Evolutionary conservation across 2,329 filamentous ascomycete species (phyloP).

Genomic region (Aspergillus flavus): DNA sequence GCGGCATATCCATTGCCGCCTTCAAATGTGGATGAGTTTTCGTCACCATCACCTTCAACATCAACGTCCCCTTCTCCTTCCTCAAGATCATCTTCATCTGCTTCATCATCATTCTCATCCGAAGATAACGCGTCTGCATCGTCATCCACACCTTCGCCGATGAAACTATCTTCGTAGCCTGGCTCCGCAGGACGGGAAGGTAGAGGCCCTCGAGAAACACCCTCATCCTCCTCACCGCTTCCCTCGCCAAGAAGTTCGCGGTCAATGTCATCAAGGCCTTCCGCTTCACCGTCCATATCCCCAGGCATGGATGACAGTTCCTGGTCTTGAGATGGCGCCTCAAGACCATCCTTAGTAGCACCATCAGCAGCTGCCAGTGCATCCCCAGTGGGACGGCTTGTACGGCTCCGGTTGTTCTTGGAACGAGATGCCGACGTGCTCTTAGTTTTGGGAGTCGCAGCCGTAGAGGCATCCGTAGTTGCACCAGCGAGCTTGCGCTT

Average conservation of each 20-base stretch:
- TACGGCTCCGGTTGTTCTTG: conserved; percentile 30
- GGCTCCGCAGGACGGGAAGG: conserved; percentile 23
- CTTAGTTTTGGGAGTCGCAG: conserved; percentile 23
- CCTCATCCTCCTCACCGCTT: conserved; percentile 39
- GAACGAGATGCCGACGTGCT: conserved; percentile 23
- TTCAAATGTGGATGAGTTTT: conserved; percentile 36
- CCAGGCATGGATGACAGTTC: conserved; percentile 27
- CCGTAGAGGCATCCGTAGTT: conserved; percentile 24
- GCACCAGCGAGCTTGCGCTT: conserved; percentile 33
- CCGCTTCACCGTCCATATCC: conserved; percentile 37
- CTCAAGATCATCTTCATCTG: conserved; percentile 40
- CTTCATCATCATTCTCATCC: conserved; percentile 31
- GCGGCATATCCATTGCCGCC: conserved; percentile 36
- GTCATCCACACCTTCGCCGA: conserved; percentile 31
- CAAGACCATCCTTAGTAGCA: conserved; percentile 21
- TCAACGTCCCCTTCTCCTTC: conserved; percentile 33
- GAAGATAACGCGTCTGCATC: conserved; percentile 30
- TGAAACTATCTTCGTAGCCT: conserved; percentile 31
- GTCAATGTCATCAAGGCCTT: conserved; percentile 41
- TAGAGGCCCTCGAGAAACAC: conserved; percentile 18
- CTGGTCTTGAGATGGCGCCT: conserved; percentile 28
- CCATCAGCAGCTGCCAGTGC: conserved; percentile 13
- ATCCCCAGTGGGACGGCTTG: conserved; percentile 19
- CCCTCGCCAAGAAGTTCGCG: conserved; percentile 41
- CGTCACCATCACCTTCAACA: conserved; percentile 28